A percentile compares a stretch with the other conserved stretches of the same genome.
Conservation (phyloP, 2,329 filamentous ascomycete species). For the Aspergillus viridinutans region DNA sequence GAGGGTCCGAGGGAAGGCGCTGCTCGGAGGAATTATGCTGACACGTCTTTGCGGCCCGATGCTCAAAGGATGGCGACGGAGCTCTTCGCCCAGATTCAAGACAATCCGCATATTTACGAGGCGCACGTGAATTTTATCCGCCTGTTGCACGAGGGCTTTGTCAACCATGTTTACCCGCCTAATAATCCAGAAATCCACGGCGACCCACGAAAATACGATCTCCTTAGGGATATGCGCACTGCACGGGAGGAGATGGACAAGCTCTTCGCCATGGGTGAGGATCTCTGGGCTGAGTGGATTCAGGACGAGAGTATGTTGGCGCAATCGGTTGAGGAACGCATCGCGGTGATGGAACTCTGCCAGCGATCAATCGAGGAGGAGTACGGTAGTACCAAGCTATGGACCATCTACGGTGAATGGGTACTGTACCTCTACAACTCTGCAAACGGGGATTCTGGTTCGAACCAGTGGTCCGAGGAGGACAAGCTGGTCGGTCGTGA, state of each 20-base stretch:
- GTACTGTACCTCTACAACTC: conserved; percentile 54
- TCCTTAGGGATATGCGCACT: conserved; percentile 43
- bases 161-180: conserved; percentile 45
- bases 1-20: conserved; percentile 37
- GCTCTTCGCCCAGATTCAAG: conserved; percentile 40
- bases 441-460: conserved; percentile 40
- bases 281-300: conserved; percentile 61
- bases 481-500: conserved; percentile 56
- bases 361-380: conserved; percentile 58
- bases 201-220: conserved; percentile 43
- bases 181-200: conserved; percentile 43
- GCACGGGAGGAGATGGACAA: conserved; percentile 57
- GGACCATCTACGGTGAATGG: conserved; percentile 61
- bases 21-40: conserved; percentile 37
- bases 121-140: conserved; percentile 45
- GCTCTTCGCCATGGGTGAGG: conserved; percentile 60
- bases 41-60: conserved; percentile 39
- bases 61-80: conserved; percentile 40
- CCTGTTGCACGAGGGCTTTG: conserved; percentile 44
- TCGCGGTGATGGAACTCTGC: conserved; percentile 57
- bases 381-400: conserved; percentile 57
- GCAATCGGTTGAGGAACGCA: conserved; percentile 52
- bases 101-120: conserved; percentile 46
- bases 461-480: conserved; percentile 49
- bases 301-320: conserved; percentile 59